Conservation (phyloP, 164 flowering plant species). For the Sextonia rubra region DNA sequence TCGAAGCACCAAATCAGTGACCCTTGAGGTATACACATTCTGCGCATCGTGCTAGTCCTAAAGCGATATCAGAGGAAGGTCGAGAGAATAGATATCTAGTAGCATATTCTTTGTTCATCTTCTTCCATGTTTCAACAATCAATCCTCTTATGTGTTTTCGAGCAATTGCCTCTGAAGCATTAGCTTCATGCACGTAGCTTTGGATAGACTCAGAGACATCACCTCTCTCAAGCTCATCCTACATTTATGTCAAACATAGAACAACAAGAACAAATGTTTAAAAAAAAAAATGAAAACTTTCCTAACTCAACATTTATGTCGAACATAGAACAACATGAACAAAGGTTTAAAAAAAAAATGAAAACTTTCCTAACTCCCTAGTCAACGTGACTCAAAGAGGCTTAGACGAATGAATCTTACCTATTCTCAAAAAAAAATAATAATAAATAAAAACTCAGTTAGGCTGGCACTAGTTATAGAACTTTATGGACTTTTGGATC, state of each 20-base stretch:
- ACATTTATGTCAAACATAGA: background rate
- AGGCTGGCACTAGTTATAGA: no score
- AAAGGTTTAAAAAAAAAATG: no score
- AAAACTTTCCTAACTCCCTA: no score
- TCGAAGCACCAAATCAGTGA: constrained; percentile 14
- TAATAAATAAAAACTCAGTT: no score
- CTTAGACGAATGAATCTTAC: no score
- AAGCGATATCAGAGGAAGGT: background rate
- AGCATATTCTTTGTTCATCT: background rate
- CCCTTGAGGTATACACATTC: constrained; percentile 16
- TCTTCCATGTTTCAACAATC: background rate
- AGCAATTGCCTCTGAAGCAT: background rate
- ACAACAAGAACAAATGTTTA: no score
- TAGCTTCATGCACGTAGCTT: constrained; percentile 1
- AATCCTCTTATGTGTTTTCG: background rate
- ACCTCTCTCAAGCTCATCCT: constrained; percentile 4
- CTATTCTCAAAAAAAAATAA: no score
- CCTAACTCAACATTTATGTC: no score
- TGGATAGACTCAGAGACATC: constrained; percentile 1
- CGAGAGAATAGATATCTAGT: background rate
- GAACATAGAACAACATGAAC: no score
- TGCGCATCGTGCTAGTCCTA: constrained; percentile 5
- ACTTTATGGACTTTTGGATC: no score
- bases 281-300: no score
- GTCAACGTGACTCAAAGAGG: no score